Evolutionary conservation across 2,329 filamentous ascomycete species (phyloP).

Genomic region (Tolypocladium amazonense): DNA sequence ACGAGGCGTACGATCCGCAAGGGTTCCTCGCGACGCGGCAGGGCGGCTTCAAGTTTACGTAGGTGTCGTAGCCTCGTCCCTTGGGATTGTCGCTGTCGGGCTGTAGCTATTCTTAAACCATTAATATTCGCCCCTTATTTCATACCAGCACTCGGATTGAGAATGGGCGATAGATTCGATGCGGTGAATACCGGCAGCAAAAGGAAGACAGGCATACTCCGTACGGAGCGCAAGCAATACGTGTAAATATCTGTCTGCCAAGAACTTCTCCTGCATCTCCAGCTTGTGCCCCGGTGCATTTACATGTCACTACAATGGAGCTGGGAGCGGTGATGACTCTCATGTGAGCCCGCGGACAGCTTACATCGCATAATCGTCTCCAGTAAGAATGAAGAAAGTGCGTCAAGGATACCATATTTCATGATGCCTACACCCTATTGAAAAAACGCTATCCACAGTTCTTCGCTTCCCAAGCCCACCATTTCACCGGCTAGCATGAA

Average conservation of each 20-base stretch:
- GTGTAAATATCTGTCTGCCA: not conserved
- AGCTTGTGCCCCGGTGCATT: not conserved
- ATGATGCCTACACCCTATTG: not conserved
- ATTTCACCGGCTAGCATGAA: not conserved
- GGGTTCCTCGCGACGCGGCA: conserved; percentile 5
- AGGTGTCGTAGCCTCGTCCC: not conserved
- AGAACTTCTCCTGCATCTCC: not conserved
- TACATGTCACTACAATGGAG: too few relatives aligned
- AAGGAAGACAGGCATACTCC: too few relatives aligned
- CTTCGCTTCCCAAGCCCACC: not conserved
- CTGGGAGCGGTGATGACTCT: too few relatives aligned
- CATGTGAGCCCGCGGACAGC: too few relatives aligned
- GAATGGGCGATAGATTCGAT: too few relatives aligned
- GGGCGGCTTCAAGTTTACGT: conserved; percentile 3
- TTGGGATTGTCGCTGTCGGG: not conserved
- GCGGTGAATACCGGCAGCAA: too few relatives aligned
- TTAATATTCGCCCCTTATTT: not conserved
- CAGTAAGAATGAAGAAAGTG: not conserved
- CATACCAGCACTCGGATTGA: too few relatives aligned
- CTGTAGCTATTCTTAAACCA: not conserved
- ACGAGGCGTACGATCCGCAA: conserved; percentile 6
- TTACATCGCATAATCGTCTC: not conserved
- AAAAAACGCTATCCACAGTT: not conserved
- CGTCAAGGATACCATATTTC: not conserved
- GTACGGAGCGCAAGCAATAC: not conserved